Percentiles rank a stretch among this genome's conserved stretches.
Conservation (phyloP, 331 rosid species). For the Phaseolus coccineus region DNA sequence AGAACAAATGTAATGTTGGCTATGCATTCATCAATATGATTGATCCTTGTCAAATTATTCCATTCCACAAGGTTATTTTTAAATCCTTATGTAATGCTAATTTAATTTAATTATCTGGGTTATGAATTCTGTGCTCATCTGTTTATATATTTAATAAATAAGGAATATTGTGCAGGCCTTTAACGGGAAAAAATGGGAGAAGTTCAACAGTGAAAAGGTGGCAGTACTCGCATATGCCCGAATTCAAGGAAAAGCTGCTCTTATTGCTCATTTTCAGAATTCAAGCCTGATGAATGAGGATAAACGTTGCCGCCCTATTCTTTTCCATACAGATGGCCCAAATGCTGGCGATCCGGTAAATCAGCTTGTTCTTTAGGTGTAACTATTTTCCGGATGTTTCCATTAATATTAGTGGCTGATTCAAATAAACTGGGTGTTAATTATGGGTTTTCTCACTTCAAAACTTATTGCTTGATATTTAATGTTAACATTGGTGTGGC, state of each 20-base stretch:
- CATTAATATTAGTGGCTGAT: conserved; percentile 4
- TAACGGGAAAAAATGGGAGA: conserved; percentile 92
- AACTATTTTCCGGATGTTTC: conserved; percentile 26
- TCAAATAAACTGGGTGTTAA: conserved; percentile 7
- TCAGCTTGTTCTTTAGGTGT: conserved; percentile 37
- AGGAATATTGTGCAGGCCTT: conserved; percentile 69
- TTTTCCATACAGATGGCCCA: conserved; percentile 89
- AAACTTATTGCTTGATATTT: background rate
- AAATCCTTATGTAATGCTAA: conserved; percentile 25
- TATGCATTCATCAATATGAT: conserved; percentile 92
- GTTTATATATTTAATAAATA: conserved; percentile 42
- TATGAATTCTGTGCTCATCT: conserved; percentile 14
- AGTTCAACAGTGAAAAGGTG: conserved; percentile 93
- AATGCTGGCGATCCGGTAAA: conserved; percentile 91
- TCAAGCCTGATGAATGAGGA: conserved; percentile 90
- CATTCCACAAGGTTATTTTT: conserved; percentile 72
- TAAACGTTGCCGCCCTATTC: conserved; percentile 91
- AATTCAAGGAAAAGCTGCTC: conserved; percentile 87
- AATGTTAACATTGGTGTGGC: background rate
- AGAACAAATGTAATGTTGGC: conserved; percentile 96
- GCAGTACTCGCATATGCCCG: conserved; percentile 90
- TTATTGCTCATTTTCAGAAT: conserved; percentile 89
- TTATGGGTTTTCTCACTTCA: conserved; percentile 13
- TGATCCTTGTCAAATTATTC: conserved; percentile 81
- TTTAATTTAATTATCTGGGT: conserved; percentile 34